A percentile compares a stretch with the other conserved stretches of the same genome.
phyloP scores from a whole-genome alignment of 176 grass and related monocot species.

The Oryza glumipatula region DNA sequence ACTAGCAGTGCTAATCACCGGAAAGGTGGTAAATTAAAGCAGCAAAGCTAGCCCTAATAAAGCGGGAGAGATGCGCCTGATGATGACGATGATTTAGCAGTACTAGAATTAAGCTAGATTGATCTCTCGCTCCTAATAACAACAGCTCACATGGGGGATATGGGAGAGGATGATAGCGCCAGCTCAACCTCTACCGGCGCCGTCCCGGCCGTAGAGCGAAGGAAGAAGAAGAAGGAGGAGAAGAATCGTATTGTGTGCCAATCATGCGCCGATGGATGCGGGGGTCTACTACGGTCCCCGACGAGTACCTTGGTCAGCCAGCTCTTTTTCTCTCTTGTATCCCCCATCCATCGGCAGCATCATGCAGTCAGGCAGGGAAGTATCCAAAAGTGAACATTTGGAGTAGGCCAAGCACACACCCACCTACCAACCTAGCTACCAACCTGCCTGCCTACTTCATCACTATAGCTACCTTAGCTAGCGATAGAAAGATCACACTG shows the following conservation, averaged over 20 bases:
- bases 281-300: background rate
- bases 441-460: conserved; percentile 6
- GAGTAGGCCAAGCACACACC: conserved; percentile 3
- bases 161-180: conserved; percentile 26
- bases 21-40: background rate
- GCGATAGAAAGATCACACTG: no score
- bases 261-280: conserved; percentile 39
- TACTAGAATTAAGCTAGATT: background rate
- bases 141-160: conserved; percentile 48
- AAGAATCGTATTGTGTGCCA: background rate
- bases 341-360: background rate
- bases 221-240: no score
- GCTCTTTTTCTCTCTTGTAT: background rate
- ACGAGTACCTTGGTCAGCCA: background rate
- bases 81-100: conserved; percentile 6
- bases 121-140: background rate
- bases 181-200: conserved; percentile 22
- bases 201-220: background rate
- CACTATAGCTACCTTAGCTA: background rate
- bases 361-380: background rate
- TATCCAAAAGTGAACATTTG: conserved; percentile 32
- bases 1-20: background rate
- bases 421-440: background rate
- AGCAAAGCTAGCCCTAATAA: background rate
- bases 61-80: conserved; percentile 28